phyloP scores from a whole-genome alignment of 257 asterid species.

The Solanum clarkiae region DNA sequence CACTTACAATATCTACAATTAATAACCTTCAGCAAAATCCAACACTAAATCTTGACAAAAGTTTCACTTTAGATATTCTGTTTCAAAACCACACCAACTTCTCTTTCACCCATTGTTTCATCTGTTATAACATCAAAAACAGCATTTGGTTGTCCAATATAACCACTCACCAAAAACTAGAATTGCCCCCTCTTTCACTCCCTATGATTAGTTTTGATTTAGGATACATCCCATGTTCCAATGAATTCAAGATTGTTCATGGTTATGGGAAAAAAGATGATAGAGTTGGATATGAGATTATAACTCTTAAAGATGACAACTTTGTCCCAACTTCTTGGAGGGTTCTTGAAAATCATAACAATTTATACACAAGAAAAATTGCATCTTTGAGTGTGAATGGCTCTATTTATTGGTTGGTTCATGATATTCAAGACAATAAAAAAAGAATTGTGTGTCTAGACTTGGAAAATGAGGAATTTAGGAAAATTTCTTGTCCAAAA shows the following conservation, averaged over 20 bases:
- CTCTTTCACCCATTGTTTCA: background rate
- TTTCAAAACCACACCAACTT: background rate
- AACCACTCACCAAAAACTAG: background rate
- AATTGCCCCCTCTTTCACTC: background rate
- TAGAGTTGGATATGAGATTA: background rate
- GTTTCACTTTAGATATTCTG: background rate
- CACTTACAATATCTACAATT: background rate
- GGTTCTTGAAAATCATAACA: background rate
- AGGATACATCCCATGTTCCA: background rate
- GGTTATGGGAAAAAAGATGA: background rate
- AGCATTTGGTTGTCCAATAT: background rate
- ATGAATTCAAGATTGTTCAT: background rate
- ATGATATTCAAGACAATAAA: background rate
- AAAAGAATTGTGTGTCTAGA: background rate
- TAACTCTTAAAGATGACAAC: background rate
- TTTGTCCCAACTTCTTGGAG: background rate
- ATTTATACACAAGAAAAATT: background rate
- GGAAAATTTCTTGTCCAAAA: background rate
- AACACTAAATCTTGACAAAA: background rate
- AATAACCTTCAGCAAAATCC: background rate
- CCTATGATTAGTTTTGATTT: background rate
- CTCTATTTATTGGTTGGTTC: background rate
- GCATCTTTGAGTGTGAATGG: background rate
- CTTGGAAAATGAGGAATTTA: background rate
- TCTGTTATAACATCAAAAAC: background rate